phyloP scores from a whole-genome alignment of 139 green algal genomes.

The Chlamydomonas applanata region DNA sequence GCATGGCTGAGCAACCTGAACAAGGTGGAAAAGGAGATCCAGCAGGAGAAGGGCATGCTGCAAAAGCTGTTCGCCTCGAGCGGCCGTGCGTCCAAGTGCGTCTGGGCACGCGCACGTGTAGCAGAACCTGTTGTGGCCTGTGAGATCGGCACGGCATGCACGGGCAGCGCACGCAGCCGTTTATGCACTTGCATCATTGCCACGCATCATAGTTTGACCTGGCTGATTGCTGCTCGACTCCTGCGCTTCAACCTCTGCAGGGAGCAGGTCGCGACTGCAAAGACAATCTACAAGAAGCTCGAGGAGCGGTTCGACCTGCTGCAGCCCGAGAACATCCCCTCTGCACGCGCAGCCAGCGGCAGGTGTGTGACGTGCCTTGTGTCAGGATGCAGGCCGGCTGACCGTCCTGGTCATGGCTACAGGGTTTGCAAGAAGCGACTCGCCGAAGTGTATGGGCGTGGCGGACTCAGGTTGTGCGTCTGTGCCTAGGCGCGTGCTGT shows the following conservation, averaged over 20 bases:
- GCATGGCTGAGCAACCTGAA: conserved; percentile 25
- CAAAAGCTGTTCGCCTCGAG: conserved; percentile 22
- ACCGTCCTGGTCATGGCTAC: not conserved
- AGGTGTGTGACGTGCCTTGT: not conserved
- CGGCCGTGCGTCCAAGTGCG: not conserved
- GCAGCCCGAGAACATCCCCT: conserved; percentile 32
- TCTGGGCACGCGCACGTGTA: too few species aligned
- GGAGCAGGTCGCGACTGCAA: conserved; percentile 36
- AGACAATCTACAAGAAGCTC: conserved; percentile 32
- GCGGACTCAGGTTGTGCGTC: not conserved
- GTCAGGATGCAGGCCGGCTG: too few species aligned
- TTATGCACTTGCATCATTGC: too few species aligned
- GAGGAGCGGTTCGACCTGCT: conserved; percentile 48
- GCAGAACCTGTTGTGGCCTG: too few species aligned
- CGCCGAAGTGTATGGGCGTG: too few species aligned
- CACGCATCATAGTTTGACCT: not conserved
- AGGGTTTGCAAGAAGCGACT: too few species aligned
- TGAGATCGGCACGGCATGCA: too few species aligned
- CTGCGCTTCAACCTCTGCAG: conserved; percentile 9
- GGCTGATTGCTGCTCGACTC: not conserved
- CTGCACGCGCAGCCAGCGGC: not conserved
- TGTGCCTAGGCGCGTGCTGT: not conserved
- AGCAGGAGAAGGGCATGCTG: conserved; percentile 36
- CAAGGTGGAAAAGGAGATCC: conserved; percentile 36
- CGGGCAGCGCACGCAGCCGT: too few species aligned